Evolutionary conservation across 208 protist genomes (phyloP).

Genomic region (Acanthamoeba quina): DNA sequence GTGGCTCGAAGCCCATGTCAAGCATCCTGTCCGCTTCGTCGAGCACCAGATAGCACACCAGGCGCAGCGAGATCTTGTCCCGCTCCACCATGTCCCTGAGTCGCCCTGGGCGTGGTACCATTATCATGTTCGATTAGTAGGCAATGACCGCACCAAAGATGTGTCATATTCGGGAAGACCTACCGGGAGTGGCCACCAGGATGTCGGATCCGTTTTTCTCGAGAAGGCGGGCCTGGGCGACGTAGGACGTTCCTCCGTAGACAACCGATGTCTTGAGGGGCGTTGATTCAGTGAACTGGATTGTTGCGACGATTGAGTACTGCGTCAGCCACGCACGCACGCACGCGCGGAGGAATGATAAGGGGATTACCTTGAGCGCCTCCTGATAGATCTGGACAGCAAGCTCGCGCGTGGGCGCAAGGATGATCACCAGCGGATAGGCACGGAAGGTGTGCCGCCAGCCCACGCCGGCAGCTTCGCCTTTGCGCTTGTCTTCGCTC

Average conservation of each 20-base stretch:
- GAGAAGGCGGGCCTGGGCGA: slow-evolving; percentile 97
- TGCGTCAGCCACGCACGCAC: too few relatives aligned
- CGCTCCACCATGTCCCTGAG: slow-evolving; percentile 93
- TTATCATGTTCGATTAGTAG: neutral
- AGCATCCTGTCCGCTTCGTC: slow-evolving; percentile 99
- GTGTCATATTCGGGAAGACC: neutral
- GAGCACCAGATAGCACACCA: slow-evolving; percentile 96
- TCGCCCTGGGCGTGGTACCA: slow-evolving; percentile 78
- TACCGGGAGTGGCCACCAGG: slow-evolving; percentile 93
- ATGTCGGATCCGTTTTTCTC: slow-evolving; percentile 95
- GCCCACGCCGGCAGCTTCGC: slow-evolving; percentile 17
- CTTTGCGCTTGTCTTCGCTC: slow-evolving; percentile 82
- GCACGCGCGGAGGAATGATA: neutral
- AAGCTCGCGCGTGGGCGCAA: slow-evolving; percentile 97
- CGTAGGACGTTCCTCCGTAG: slow-evolving; percentile 97
- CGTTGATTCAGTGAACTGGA: slow-evolving; percentile 80
- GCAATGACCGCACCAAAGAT: neutral
- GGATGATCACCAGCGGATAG: slow-evolving; percentile 94
- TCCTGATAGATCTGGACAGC: slow-evolving; percentile 97
- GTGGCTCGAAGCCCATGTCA: slow-evolving; percentile 98
- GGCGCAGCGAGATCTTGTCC: slow-evolving; percentile 92
- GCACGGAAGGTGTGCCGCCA: slow-evolving; percentile 72
- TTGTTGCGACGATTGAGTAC: too few relatives aligned
- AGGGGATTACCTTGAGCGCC: slow-evolving; percentile 79
- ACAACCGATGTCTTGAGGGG: slow-evolving; percentile 96